Evolutionary conservation across 1,284 basidiomycete species (phyloP).

Genomic region (Microbotryum lychnidis-dioicae): DNA sequence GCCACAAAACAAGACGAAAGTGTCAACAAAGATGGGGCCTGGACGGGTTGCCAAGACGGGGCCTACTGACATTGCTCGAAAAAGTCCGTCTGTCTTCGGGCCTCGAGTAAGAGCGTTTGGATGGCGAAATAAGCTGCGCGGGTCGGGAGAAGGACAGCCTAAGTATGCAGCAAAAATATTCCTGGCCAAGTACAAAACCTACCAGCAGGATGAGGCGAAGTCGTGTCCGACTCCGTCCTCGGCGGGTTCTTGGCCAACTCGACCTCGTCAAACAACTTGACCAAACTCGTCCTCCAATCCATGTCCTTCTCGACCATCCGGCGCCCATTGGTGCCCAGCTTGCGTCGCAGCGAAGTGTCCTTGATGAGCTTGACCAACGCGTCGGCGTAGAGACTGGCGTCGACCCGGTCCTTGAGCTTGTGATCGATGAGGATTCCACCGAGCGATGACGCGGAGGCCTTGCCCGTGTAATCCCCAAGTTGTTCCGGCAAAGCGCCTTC

Average conservation of each 20-base stretch:
- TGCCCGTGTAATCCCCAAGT: constrained; percentile 14
- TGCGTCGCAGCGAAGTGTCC: constrained; percentile 3
- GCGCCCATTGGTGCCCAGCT: constrained; percentile 17
- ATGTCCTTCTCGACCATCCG: constrained; percentile 19
- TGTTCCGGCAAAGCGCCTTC: constrained; percentile 28
- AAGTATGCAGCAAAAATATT: background rate
- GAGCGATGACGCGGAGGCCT: background rate
- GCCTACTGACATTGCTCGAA: background rate
- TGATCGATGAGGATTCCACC: constrained; percentile 27
- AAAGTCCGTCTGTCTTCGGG: background rate
- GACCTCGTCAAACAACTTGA: constrained; percentile 17
- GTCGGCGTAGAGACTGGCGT: constrained; percentile 17
- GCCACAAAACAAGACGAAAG: no score
- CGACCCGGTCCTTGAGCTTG: constrained; percentile 10
- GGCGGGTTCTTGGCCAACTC: constrained; percentile 11
- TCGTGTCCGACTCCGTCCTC: background rate
- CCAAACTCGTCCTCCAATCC: constrained; percentile 19
- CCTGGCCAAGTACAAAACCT: background rate
- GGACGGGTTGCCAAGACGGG: background rate
- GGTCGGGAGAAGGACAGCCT: background rate
- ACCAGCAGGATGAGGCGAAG: constrained; percentile 1
- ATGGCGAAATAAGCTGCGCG: background rate
- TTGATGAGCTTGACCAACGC: constrained; percentile 10
- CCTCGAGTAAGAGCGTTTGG: background rate
- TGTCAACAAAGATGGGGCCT: no score